A percentile compares a stretch with the other conserved stretches of the same genome.
phyloP scores from a whole-genome alignment of 345 rosid genomes.

The Brassica napus region Da-Ae NC_063448.1:13411001-13411500 shows the following conservation, averaged over 20 bases:
- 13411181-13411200: slow-evolving; percentile 65
- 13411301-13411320: slow-evolving; percentile 25
- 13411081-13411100: slow-evolving; percentile 66
- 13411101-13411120: slow-evolving; percentile 80
- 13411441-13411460: neutral
- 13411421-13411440: neutral
- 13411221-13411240: slow-evolving; percentile 1
- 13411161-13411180: slow-evolving; percentile 79
- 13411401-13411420: neutral
- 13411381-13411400: neutral
- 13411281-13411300: slow-evolving; percentile 25
- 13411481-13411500: slow-evolving; percentile 8
- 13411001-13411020: slow-evolving; percentile 74
- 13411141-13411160: slow-evolving; percentile 72
- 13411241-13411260: slow-evolving; percentile 30
- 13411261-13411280: slow-evolving; percentile 36
- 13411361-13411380: neutral
- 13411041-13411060: slow-evolving; percentile 75
- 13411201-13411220: slow-evolving; percentile 7
- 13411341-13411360: neutral
- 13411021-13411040: slow-evolving; percentile 85
- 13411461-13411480: neutral
- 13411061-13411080: slow-evolving; percentile 69
- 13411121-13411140: slow-evolving; percentile 84
- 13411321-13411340: slow-evolving; percentile 32